Base-by-base conservation (phyloP, 495 filamentous ascomycete genomes). In the Penicillium chermesinum region DNA sequence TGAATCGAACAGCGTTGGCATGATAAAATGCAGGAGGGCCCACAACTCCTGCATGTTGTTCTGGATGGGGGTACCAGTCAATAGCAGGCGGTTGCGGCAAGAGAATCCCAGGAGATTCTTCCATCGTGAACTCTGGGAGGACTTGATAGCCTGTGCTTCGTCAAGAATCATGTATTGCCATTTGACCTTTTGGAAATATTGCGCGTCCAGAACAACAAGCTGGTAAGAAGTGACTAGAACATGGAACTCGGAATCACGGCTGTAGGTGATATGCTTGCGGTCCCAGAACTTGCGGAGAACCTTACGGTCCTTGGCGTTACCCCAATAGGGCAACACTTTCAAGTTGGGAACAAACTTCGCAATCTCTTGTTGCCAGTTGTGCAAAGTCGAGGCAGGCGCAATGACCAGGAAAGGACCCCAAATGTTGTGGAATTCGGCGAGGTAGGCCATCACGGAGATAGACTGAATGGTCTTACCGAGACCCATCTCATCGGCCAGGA, bases 111-210 rank as follows among this genome's bases (percentile, higher is more conserved):
- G 75, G 52, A 98, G 67, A 54, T 84, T 87, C 77, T 97, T 98
- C 93, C 93, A 98, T 57, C 93, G 83, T 3, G 91, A 94, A 69
- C 90, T 96, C 55, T 86, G 81, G 12, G 94, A 96, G 42, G 90
- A 96, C 74, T 98, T 98, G 81, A 98, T 98, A 41, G 93, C 93
- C 63, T 98, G 93, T 15, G 93, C 93, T 66, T 98, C 93, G 58
- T 98, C 93, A 27, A 98, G 79, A 60, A 98, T 95, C 93, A 98
- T 98, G 69, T 97, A 98, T 71, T 98, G 93, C 93, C 93, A 98
- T 53, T 86, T 88, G 69, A 98, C 89, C 72, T 96, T 96, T 66
- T 96, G 90, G 73, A 98, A 96, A 66, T 97, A 97, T 40, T 88
- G 83, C 7, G 94, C 86, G 63, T 98, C 93, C 21, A 89, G 85